Base-by-base conservation (phyloP, 2,329 filamentous ascomycete genomes). In the Emmonsia crescens region DNA sequence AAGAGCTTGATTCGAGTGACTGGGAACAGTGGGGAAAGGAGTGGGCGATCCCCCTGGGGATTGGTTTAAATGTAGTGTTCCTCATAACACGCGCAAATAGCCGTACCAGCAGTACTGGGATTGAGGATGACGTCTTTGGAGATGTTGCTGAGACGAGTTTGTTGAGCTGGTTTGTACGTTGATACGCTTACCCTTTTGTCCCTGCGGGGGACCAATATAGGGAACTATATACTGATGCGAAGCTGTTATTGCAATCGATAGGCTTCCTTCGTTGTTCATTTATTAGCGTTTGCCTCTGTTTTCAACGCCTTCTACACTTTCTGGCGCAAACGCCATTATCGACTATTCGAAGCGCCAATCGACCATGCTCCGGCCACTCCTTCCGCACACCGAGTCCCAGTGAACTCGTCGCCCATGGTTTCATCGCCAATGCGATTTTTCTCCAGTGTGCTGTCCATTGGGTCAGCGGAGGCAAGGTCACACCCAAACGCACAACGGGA, bases 1-100 rank as follows among this genome's bases (percentile, higher is more conserved):
- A 97, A 73, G 90, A 96, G 76, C 83, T 99, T 63, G 92, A 96
- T 72, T 91, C 91, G 33, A 87, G 88, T 71, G 89, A 96, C 68
- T 95, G 91, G 86, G 89, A 96, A 68, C 90, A 93, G 24, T 78
- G 84, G 64, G 79, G 85, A 64, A 87, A 89, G 67, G 78, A 85
- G 42, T 88, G 90, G 73, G 89, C 90, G 31, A 83, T 85, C 5
- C 86, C 89, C 59, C 78, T 96, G 21, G 93, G 91, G 5, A 68
- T 96, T 33, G 82, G 73, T 0, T 79, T 92, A 68, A 97, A 97
- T 74, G 76, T 96, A 48, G 67, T 87, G 38, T 93, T 96, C 72
- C 79, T 96, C 60, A 76, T 97, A 65, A 89, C 91, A 36, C 84
- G 91, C 68, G 91, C 91, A 62, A 96, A 96, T 75, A 84, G 83